Evolutionary conservation across 345 rosid genomes (phyloP), one percentile per base, ranked within the genome.

Genomic region (Mallotus nudiflorus): DNA sequence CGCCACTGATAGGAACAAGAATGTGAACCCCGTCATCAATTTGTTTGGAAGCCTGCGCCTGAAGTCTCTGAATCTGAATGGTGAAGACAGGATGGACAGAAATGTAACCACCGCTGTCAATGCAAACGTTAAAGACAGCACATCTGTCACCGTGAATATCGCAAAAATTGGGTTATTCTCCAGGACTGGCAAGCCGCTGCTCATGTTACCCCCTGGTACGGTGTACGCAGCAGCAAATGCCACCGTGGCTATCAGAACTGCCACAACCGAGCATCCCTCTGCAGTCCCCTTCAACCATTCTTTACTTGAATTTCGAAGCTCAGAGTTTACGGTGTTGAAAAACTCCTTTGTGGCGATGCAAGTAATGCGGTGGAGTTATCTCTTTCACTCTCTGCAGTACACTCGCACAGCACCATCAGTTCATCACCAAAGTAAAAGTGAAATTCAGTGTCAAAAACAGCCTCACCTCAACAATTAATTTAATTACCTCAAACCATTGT

Each of bases 191-290:
- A 20, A 22, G 39, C 86, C 86, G 0, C 51, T 40, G 16, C 68
- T 48, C 31, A 28, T 20, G 20, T 83, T 63, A 44, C 84, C 82
- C 2, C 82, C 0, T n/a, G 93, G 93, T 55, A 76, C 77, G 0
- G 88, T 83, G 66, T 85, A 86, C 15, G 80, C 89, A 3, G 81
- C 87, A 11, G 93, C 75, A 37, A 88, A 85, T 84, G 87, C 84
- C 65, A 86, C 85, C 44, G 93, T 85, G 4, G 84, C 80, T 27
- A 85, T 83, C 13, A 88, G 76, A 69, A 90, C 87, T 1, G 89
- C 86, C 1, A 86, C 89, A 0, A 88, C 80, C 0, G 89, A 75
- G 69, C 85, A 80, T 3, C 89, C 85, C 55, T 82, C 68, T 3
- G 93, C 85, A 0, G 91, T 78, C 12, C 77, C 75, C 72, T 84